Conservation (phyloP, 2,329 filamentous ascomycete species). For the Parafenestella ontariensis region DNA sequence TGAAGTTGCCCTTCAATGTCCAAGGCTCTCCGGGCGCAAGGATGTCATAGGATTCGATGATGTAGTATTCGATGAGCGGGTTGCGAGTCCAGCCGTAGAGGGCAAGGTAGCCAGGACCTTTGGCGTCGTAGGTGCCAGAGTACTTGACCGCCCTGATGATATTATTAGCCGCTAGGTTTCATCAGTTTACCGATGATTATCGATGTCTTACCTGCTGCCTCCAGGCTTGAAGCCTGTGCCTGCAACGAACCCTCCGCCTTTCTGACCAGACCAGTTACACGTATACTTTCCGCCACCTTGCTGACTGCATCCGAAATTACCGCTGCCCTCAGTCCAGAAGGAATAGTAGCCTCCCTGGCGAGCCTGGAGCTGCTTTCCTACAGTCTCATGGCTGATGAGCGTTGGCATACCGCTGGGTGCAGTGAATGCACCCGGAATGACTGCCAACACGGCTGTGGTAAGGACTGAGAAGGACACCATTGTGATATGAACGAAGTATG, state of each 20-base stretch:
- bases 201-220: slow-evolving; percentile 45
- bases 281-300: slow-evolving; percentile 28
- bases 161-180: background rate
- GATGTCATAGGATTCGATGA: slow-evolving; percentile 60
- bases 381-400: slow-evolving; percentile 10
- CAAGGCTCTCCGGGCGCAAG: slow-evolving; percentile 43
- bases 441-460: background rate
- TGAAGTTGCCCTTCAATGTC: slow-evolving; percentile 56
- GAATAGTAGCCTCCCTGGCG: slow-evolving; percentile 57
- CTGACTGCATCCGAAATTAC: slow-evolving; percentile 29
- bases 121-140: slow-evolving; percentile 27
- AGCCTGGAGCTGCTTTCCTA: slow-evolving; percentile 13
- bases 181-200: no score
- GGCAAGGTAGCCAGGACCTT: slow-evolving; percentile 40
- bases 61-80: slow-evolving; percentile 64
- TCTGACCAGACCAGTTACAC: slow-evolving; percentile 25
- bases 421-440: background rate
- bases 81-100: slow-evolving; percentile 64
- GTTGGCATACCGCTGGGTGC: slow-evolving; percentile 4
- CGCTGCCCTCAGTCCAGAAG: slow-evolving; percentile 63
- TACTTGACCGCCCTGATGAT: slow-evolving; percentile 22
- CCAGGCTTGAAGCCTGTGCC: slow-evolving; percentile 40
- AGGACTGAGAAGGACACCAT: slow-evolving; percentile 9
- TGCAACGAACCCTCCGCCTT: slow-evolving; percentile 27
- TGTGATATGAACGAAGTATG: background rate